Conservation (phyloP, 306 rosid genomes). For the Alnus glutinosa region DNA sequence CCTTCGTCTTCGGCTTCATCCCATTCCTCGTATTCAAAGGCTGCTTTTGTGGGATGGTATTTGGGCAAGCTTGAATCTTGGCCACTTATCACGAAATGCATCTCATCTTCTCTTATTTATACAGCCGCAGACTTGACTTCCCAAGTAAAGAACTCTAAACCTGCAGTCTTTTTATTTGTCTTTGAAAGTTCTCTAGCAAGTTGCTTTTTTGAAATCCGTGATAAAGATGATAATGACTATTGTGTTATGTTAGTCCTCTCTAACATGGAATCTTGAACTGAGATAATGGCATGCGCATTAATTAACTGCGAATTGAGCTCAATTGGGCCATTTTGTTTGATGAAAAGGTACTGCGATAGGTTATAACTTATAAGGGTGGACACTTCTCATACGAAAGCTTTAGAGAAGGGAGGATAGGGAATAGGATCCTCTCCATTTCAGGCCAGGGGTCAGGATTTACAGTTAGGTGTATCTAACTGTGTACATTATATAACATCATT, state of each 20-base stretch:
- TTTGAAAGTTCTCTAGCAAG: neutral
- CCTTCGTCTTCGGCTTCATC: conserved; percentile 25
- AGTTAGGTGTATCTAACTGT: too few relatives aligned
- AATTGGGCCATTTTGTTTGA: neutral
- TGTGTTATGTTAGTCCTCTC: neutral
- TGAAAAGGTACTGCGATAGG: too few relatives aligned
- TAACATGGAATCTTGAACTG: neutral
- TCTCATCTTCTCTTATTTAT: conserved; percentile 59
- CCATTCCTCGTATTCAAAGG: conserved; percentile 26
- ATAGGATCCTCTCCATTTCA: too few relatives aligned
- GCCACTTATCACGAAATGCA: conserved; percentile 54
- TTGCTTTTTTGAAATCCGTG: neutral
- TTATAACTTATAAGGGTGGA: too few relatives aligned
- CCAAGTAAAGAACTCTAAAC: conserved; percentile 44
- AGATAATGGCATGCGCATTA: neutral
- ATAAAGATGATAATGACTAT: neutral
- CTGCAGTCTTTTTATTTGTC: neutral
- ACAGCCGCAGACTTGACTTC: conserved; percentile 64
- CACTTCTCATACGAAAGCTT: too few relatives aligned
- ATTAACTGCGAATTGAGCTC: neutral
- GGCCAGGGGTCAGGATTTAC: too few relatives aligned
- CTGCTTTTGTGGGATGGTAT: conserved; percentile 65
- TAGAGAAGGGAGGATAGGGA: too few relatives aligned
- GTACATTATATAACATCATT: too few relatives aligned
- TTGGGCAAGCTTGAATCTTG: conserved; percentile 47